Evolutionary conservation across 306 rosid genomes (phyloP).

Genomic region (Inga leiocalycina): DNA sequence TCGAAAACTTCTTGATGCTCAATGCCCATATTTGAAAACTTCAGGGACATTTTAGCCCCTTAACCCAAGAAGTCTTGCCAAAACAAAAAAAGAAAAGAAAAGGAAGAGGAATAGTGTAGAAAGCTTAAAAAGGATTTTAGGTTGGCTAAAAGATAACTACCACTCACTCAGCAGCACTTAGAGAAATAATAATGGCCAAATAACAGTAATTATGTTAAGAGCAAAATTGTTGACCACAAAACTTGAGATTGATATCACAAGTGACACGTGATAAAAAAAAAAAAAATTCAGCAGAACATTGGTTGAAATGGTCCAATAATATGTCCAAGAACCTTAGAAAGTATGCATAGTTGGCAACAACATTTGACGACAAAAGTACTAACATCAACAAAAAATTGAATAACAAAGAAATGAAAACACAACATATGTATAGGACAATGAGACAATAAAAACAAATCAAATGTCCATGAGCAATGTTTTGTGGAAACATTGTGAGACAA

Average conservation of each 20-base stretch:
- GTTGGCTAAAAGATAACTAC: neutral
- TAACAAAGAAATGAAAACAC: neutral
- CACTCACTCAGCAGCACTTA: neutral
- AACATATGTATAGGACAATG: neutral
- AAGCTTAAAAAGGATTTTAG: neutral
- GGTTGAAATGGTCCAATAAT: neutral
- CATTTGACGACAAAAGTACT: neutral
- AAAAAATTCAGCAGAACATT: neutral
- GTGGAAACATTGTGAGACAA: neutral
- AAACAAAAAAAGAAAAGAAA: neutral
- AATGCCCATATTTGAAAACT: no score
- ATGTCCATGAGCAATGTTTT: neutral
- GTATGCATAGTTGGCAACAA: no score
- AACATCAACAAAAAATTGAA: neutral
- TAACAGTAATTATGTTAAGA: neutral
- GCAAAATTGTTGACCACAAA: neutral
- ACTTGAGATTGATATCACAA: neutral
- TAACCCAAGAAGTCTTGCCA: no score
- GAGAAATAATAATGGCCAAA: constrained; percentile 11
- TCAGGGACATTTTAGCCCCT: no score
- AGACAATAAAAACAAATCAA: neutral
- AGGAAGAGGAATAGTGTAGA: neutral
- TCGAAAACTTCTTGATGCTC: no score
- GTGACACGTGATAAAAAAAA: neutral
- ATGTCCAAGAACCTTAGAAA: neutral